phyloP scores from a whole-genome alignment of 2,329 filamentous ascomycete species.

The Coniella lustricola region DNA sequence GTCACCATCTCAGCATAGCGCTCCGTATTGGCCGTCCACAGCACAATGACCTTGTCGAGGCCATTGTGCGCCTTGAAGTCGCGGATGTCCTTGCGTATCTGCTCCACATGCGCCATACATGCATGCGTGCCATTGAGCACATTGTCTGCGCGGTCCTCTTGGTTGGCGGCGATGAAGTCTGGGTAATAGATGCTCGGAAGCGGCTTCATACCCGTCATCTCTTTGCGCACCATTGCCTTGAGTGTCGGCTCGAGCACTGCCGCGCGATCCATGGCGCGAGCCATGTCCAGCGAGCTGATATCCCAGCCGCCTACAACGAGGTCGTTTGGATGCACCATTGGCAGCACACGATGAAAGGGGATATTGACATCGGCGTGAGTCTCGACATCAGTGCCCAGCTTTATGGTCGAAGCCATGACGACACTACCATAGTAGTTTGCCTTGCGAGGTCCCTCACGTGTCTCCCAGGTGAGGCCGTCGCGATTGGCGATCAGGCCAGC shows the following conservation, averaged over 20 bases:
- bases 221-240: constrained; percentile 83
- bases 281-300: constrained; percentile 84
- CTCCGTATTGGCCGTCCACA: constrained; percentile 99
- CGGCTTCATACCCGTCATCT: constrained; percentile 83
- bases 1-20: constrained; percentile 82
- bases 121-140: constrained; percentile 77
- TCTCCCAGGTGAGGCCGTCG: constrained; percentile 80
- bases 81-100: constrained; percentile 86
- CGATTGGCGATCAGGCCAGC: constrained; percentile 96
- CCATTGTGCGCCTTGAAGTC: constrained; percentile 81
- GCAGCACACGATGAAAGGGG: constrained; percentile 87
- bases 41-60: constrained; percentile 92
- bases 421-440: constrained; percentile 99
- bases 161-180: constrained; percentile 98
- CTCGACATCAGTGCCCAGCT: constrained; percentile 81
- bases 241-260: constrained; percentile 91
- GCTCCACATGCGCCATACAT: constrained; percentile 79
- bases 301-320: constrained; percentile 95
- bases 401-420: constrained; percentile 94
- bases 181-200: constrained; percentile 97
- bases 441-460: constrained; percentile 74
- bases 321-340: constrained; percentile 96
- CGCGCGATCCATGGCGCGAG: constrained; percentile 90
- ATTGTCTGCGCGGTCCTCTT: constrained; percentile 94
- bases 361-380: constrained; percentile 90